Evolutionary conservation across 139 green algal genomes (phyloP).

Genomic region (Picochlorum sp.): DNA sequence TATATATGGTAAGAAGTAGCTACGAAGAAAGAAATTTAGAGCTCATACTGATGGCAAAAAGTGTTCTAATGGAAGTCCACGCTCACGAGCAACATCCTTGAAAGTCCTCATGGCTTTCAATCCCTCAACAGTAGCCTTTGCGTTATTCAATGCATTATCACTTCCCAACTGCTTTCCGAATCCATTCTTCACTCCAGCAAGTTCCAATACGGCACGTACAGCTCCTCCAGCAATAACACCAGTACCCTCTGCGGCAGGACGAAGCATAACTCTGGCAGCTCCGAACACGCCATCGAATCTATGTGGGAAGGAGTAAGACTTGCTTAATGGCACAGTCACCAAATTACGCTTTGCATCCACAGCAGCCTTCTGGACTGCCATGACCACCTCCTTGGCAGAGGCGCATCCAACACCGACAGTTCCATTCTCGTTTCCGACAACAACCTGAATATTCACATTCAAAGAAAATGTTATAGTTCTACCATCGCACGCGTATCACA

Average conservation of each 20-base stretch:
- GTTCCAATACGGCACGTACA: slow-evolving; percentile 82
- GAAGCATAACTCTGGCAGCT: slow-evolving; percentile 70
- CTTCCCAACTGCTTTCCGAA: slow-evolving; percentile 90
- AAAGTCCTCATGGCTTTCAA: slow-evolving; percentile 62
- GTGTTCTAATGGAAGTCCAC: slow-evolving; percentile 58
- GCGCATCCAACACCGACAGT: slow-evolving; percentile 76
- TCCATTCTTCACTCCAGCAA: slow-evolving; percentile 85
- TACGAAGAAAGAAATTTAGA: no score
- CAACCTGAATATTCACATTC: slow-evolving; percentile 29
- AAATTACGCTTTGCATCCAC: slow-evolving; percentile 64
- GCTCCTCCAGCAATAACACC: slow-evolving; percentile 72
- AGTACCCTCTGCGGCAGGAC: slow-evolving; percentile 83
- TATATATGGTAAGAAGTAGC: no score
- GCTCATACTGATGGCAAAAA: slow-evolving; percentile 32
- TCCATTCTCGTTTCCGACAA: slow-evolving; percentile 64
- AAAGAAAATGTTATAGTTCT: no score
- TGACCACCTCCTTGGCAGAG: slow-evolving; percentile 76
- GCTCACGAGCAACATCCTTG: slow-evolving; percentile 49
- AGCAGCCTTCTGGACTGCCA: slow-evolving; percentile 73
- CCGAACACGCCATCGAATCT: slow-evolving; percentile 66
- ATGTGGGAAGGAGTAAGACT: slow-evolving; percentile 73
- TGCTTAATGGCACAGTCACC: slow-evolving; percentile 52
- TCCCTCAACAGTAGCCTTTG: slow-evolving; percentile 65
- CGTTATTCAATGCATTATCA: slow-evolving; percentile 87
- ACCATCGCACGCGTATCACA: no score